Evolutionary conservation across 202 grass and related monocot species (phyloP).

Genomic region (Elaeis oleifera): DNA sequence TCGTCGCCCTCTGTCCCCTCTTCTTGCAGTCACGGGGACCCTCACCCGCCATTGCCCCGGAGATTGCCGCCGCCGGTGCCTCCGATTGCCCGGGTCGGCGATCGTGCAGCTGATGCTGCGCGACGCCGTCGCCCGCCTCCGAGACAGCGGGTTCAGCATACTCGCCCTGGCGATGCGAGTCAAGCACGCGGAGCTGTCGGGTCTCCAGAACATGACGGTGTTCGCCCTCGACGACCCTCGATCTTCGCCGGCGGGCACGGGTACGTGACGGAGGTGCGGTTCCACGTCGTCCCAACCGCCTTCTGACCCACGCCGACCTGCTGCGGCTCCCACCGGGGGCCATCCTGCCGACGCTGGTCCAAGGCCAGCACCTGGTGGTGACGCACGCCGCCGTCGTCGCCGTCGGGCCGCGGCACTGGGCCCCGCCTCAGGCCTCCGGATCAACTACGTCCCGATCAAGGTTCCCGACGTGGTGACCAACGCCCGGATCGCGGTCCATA

Average conservation of each 20-base stretch:
- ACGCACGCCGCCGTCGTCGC: slow-evolving; percentile 26
- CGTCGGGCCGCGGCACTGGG: background rate
- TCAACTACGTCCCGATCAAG: slow-evolving; percentile 32
- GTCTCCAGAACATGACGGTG: slow-evolving; percentile 48
- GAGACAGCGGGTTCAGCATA: slow-evolving; percentile 56
- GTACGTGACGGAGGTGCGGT: slow-evolving; percentile 52
- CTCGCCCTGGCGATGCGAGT: slow-evolving; percentile 56
- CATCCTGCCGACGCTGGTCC: slow-evolving; percentile 46
- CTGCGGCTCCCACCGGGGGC: slow-evolving; percentile 32
- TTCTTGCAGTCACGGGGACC: slow-evolving; percentile 33
- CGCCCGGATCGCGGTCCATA: too few species aligned
- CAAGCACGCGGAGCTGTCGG: slow-evolving; percentile 55
- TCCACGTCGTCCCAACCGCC: slow-evolving; percentile 52
- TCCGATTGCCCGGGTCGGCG: slow-evolving; percentile 18
- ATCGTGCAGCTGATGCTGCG: slow-evolving; percentile 59
- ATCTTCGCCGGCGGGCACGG: slow-evolving; percentile 54
- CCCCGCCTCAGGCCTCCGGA: slow-evolving; percentile 29
- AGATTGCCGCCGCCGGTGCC: slow-evolving; percentile 7
- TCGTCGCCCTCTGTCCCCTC: slow-evolving; percentile 49
- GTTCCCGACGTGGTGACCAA: too few species aligned
- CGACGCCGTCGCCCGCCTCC: slow-evolving; percentile 55
- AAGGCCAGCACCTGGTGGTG: slow-evolving; percentile 49
- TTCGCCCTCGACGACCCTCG: slow-evolving; percentile 54
- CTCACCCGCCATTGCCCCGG: slow-evolving; percentile 1
- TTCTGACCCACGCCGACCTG: slow-evolving; percentile 47